These are phyloP conservation scores for Carpinus fangiana DNA, from an alignment of 306 rosid species.

Conservation along the genomic window DNA sequence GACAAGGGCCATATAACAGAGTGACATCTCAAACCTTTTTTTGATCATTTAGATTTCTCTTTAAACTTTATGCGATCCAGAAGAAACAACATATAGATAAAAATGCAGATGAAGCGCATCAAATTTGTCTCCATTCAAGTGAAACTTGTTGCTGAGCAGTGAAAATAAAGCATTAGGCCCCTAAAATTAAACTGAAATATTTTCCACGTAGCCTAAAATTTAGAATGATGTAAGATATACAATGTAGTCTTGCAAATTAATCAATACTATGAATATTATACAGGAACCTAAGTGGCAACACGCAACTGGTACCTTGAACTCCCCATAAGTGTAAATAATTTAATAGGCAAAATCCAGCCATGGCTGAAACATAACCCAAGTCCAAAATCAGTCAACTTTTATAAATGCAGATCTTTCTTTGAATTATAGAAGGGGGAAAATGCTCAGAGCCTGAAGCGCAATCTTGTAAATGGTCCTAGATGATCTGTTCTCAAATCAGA, in stretches of 20 bases:
- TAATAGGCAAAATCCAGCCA: too few relatives aligned
- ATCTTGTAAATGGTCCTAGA: not conserved
- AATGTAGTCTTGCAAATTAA: not conserved
- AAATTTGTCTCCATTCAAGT: not conserved
- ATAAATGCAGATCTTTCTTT: not conserved
- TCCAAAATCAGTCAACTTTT: not conserved
- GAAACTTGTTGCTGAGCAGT: not conserved
- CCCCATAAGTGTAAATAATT: not conserved
- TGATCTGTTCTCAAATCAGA: not conserved
- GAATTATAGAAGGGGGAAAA: not conserved
- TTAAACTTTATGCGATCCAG: not conserved
- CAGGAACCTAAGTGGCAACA: not conserved
- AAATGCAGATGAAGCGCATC: not conserved
- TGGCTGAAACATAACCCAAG: not conserved
- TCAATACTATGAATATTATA: not conserved
- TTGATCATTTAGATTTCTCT: not conserved
- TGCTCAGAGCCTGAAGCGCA: not conserved
- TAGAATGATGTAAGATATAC: not conserved
- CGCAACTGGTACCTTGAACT: not conserved
- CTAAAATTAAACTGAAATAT: not conserved
- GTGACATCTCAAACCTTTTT: not conserved
- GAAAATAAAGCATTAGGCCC: not conserved
- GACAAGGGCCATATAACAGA: not conserved
- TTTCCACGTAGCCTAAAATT: not conserved
- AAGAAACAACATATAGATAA: not conserved